These are phyloP conservation scores for Pholiota microspora DNA, from an alignment of 768 basidiomycete species.

Conservation along the genomic window DNA sequence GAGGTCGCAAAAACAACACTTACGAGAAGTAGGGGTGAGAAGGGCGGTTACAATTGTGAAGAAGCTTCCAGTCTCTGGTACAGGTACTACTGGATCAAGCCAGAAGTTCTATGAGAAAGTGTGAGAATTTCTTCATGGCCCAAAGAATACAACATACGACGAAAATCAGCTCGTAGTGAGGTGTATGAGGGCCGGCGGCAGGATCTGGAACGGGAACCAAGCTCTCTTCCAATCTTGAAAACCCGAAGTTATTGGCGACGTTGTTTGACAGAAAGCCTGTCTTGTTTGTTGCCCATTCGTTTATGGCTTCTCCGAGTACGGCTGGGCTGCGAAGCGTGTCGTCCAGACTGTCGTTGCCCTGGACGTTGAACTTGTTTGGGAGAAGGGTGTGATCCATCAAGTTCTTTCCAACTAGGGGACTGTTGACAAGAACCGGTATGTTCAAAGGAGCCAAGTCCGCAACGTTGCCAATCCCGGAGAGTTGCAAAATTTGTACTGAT, in stretches of 20 bases:
- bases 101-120: conserved; percentile 22
- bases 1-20: neutral
- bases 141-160: conserved; percentile 25
- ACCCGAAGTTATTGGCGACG: conserved; percentile 28
- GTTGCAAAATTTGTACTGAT: conserved; percentile 20
- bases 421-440: conserved; percentile 17
- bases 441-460: conserved; percentile 13
- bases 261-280: conserved; percentile 34
- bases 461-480: conserved; percentile 22
- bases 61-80: conserved; percentile 29
- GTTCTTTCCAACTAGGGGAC: conserved; percentile 24
- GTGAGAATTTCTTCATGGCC: neutral
- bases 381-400: conserved; percentile 19
- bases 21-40: conserved; percentile 36
- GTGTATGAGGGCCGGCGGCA: conserved; percentile 14
- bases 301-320: conserved; percentile 22
- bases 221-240: conserved; percentile 31
- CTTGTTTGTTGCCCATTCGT: conserved; percentile 20
- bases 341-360: conserved; percentile 9
- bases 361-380: conserved; percentile 13
- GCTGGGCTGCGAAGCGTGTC: conserved; percentile 1
- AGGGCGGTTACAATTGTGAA: conserved; percentile 26
- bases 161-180: conserved; percentile 28
- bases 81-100: conserved; percentile 11
- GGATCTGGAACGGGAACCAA: conserved; percentile 19